phyloP scores from a whole-genome alignment of 352 stramenopile species.

The Aphanomyces euteiches region DNA sequence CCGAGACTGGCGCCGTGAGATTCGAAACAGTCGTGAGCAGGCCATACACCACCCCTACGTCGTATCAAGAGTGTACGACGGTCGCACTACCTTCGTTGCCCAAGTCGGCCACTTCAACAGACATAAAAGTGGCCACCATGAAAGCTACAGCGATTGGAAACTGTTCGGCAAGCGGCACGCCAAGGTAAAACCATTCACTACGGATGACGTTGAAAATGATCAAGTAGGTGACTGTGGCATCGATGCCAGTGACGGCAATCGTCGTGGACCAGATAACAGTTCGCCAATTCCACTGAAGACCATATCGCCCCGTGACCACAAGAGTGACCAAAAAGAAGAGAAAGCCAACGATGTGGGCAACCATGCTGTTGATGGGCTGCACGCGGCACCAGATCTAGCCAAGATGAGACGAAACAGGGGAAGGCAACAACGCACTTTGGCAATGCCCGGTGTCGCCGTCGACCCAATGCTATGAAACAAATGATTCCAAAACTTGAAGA shows the following conservation, averaged over 20 bases:
- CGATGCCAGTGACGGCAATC: background rate
- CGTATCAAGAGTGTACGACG: no score
- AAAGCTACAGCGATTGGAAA: constrained; percentile 1
- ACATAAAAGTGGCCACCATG: background rate
- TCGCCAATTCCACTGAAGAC: constrained; percentile 26
- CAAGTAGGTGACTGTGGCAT: constrained; percentile 15
- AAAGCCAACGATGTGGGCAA: constrained; percentile 7
- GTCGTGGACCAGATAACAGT: background rate
- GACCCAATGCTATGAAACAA: constrained; percentile 17
- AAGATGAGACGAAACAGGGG: no score
- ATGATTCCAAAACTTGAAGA: constrained; percentile 12
- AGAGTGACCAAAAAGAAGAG: constrained; percentile 1
- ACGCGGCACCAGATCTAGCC: background rate
- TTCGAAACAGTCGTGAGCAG: constrained; percentile 29
- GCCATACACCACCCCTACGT: background rate
- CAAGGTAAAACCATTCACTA: constrained; percentile 22
- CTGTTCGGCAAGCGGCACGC: constrained; percentile 1
- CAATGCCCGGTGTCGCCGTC: background rate
- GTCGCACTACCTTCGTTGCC: background rate
- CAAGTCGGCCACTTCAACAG: background rate
- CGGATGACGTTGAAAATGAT: constrained; percentile 19
- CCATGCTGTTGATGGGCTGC: background rate
- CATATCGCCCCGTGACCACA: background rate
- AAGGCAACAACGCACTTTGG: background rate
- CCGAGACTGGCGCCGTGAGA: constrained; percentile 41